Percentiles rank a stretch among this genome's conserved stretches.
These are phyloP conservation scores for Geotrichum carabidarum DNA, from an alignment of 1,139 yeast species.

Conservation along the genomic window DNA sequence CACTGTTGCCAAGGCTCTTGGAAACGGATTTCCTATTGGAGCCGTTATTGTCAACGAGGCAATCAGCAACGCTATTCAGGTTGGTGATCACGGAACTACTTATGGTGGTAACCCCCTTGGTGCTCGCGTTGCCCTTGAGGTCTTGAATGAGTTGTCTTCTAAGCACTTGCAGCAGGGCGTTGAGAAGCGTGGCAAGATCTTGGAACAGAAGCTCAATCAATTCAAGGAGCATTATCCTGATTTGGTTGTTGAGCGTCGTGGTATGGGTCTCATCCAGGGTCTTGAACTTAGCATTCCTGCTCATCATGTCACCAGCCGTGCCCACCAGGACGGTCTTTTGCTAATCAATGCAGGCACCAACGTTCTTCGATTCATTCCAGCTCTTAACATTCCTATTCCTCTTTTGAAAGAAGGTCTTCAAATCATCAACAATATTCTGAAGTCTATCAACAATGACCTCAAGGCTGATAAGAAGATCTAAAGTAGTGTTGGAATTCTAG, in stretches of 20 bases:
- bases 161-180: constrained; percentile 59
- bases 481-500: background rate
- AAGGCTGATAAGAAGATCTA: constrained; percentile 1
- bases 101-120: constrained; percentile 97
- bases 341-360: constrained; percentile 89
- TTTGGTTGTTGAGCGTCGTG: constrained; percentile 59
- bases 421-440: constrained; percentile 10
- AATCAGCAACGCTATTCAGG: constrained; percentile 64
- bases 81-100: constrained; percentile 97
- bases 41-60: constrained; percentile 83
- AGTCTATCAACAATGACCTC: constrained; percentile 11
- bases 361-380: constrained; percentile 86
- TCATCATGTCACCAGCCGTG: constrained; percentile 55
- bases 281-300: constrained; percentile 69
- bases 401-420: constrained; percentile 63
- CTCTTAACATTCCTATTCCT: constrained; percentile 73
- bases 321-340: constrained; percentile 74
- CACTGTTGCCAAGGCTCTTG: constrained; percentile 92
- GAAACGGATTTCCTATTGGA: constrained; percentile 97
- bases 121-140: constrained; percentile 71
- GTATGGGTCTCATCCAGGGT: constrained; percentile 83
- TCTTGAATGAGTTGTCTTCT: constrained; percentile 61
- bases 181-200: constrained; percentile 49
- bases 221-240: constrained; percentile 55
- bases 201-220: constrained; percentile 47